A percentile compares a stretch with the other conserved stretches of the same genome.
Evolutionary conservation across 257 asterid genomes (phyloP).

Genomic region (Solanum sejunctum): DNA sequence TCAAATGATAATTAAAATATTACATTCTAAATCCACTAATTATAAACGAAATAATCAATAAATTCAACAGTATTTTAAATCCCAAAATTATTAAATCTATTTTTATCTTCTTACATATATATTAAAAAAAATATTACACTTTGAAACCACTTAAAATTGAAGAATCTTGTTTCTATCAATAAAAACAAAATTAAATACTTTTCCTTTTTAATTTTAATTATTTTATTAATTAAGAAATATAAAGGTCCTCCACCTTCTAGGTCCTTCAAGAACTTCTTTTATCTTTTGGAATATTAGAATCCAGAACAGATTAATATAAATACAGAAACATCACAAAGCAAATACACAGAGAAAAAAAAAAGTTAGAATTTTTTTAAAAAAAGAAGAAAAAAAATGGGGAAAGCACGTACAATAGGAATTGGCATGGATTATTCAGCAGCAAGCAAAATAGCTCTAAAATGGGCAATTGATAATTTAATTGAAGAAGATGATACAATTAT

Average conservation of each 20-base stretch:
- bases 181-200: background rate
- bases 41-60: too few species aligned
- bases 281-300: background rate
- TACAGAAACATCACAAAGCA: background rate
- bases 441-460: slow-evolving; percentile 53
- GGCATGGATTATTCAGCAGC: slow-evolving; percentile 68
- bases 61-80: too few species aligned
- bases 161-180: background rate
- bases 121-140: too few species aligned
- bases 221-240: background rate
- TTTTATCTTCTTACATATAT: too few species aligned
- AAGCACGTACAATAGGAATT: slow-evolving; percentile 42
- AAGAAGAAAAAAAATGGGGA: slow-evolving; percentile 10
- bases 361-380: background rate
- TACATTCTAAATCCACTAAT: too few species aligned
- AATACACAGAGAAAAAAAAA: background rate
- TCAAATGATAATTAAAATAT: too few species aligned
- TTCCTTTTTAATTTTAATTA: background rate
- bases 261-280: slow-evolving; percentile 30
- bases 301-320: background rate
- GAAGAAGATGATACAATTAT: slow-evolving; percentile 48
- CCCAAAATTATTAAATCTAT: too few species aligned
- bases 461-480: slow-evolving; percentile 54
- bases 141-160: too few species aligned
- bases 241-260: slow-evolving; percentile 13